Evolutionary conservation across 345 rosid species (phyloP).

Genomic region (Eucalyptus cladocalyx): DNA sequence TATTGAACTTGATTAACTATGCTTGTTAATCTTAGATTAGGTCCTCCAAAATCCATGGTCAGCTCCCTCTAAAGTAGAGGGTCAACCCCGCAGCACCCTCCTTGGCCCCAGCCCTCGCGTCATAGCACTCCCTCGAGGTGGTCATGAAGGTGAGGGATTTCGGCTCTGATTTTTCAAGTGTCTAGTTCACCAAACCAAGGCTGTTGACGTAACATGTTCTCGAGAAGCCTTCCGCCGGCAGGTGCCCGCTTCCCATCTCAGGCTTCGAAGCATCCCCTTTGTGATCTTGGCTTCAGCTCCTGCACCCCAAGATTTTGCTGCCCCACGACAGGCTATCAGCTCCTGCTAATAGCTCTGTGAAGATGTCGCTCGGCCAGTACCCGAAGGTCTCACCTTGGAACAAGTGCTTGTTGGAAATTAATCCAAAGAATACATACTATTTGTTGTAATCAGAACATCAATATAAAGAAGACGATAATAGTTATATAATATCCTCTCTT

Average conservation of each 20-base stretch:
- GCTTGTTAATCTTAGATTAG: not conserved
- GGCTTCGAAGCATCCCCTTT: not conserved
- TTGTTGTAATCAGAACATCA: no score
- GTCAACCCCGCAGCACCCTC: not conserved
- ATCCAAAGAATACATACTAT: no score
- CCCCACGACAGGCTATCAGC: not conserved
- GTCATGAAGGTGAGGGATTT: not conserved
- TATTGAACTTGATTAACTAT: not conserved
- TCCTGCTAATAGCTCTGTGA: not conserved
- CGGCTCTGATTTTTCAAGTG: not conserved
- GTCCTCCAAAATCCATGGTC: not conserved
- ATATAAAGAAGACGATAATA: no score
- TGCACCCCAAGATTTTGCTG: not conserved
- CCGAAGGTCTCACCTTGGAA: not conserved
- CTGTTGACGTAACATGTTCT: not conserved
- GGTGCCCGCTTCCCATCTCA: not conserved
- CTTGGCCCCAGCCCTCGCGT: not conserved
- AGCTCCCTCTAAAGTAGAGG: not conserved
- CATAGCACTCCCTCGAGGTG: not conserved
- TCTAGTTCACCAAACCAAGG: not conserved
- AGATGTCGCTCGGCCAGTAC: not conserved
- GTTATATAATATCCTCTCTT: no score
- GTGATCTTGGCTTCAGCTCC: accelerated
- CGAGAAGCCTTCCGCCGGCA: not conserved
- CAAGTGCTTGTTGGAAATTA: no score